These are phyloP conservation scores for Pleurotus salmoneostramineus DNA, from an alignment of 768 basidiomycete genomes.

Conservation along the genomic window DNA sequence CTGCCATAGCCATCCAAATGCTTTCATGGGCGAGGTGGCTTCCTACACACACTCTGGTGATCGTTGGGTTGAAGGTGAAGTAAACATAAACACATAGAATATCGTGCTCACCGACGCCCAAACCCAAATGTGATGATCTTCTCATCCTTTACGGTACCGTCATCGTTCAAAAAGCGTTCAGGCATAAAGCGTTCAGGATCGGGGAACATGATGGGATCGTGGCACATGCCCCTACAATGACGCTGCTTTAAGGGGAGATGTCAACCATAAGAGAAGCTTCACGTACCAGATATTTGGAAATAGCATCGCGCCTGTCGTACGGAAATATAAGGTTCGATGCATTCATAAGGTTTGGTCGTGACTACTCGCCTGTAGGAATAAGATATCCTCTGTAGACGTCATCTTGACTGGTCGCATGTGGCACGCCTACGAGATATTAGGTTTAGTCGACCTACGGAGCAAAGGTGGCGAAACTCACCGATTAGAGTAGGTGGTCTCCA, in stretches of 20 bases:
- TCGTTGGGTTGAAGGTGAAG: background rate
- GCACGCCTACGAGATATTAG: conserved; percentile 16
- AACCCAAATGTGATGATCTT: conserved; percentile 19
- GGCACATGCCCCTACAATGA: conserved; percentile 30
- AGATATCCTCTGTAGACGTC: conserved; percentile 35
- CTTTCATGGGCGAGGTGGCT: background rate
- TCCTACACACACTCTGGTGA: background rate
- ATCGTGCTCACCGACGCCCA: conserved; percentile 17
- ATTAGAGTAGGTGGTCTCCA: conserved; percentile 9
- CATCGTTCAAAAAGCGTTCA: conserved; percentile 30
- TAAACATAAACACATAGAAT: background rate
- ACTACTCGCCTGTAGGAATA: conserved; percentile 33
- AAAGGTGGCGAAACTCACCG: conserved; percentile 9
- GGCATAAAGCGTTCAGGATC: conserved; percentile 38
- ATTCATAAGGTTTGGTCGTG: background rate
- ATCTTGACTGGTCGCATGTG: conserved; percentile 27
- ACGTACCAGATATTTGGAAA: conserved; percentile 35
- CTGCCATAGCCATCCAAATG: background rate
- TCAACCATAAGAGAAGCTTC: background rate
- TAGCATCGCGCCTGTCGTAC: conserved; percentile 19
- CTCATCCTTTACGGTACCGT: conserved; percentile 5
- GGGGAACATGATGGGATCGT: conserved; percentile 30
- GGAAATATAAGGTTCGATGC: background rate
- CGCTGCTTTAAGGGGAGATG: too few relatives aligned
- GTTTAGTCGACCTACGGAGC: background rate